Evolutionary conservation across 768 basidiomycete species (phyloP), one percentile per base, ranked within the genome.

Genomic region (Pulveroboletus sp.): DNA sequence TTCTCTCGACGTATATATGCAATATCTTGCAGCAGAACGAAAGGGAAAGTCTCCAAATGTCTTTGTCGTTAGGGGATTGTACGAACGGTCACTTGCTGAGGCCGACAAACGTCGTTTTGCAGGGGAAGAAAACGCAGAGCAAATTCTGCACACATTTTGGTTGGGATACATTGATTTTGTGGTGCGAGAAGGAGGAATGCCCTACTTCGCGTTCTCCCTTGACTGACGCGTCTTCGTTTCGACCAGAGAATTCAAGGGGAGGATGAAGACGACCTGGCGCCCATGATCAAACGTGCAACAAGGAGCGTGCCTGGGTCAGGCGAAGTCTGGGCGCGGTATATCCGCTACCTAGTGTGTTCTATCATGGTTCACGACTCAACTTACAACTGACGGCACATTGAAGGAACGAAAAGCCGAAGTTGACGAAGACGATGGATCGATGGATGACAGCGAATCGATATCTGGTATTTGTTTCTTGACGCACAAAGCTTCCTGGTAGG

Each of bases 261-360:
- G 1, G 76, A 72, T 12, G 66, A 68, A 27, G 73, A 72, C 1
- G 63, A 63, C 10, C 74, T 84, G 55, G 51, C 71, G 25, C 56
- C 58, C n/a, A 63, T 73, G 13, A 72, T 80, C 24, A 70, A 67
- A 49, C 73, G 89, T 35, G 89, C 88, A 11, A 62, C 80, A 11
- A 76, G 87, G 49, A 90, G 90, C 59, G 81, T 84, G 0, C 89
- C 90, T 34, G 78, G 74, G 16, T 87, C 78, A 29, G 90, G 90
- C 17, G 85, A 88, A 58, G 70, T 90, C 14, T 89, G 87, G 85
- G 83, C 87, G 6, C 75, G 82, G 35, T 89, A 88, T 62, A 81
- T 93, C 12, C 81, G 87, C 33, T 78, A 79, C 54, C 58, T 87
- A 67, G 90, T 87, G 46, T 53, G 77, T 60, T 23, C n/a, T 9